These are phyloP conservation scores for Hyaloscypha finlandica DNA, from an alignment of 495 filamentous ascomycete genomes.

Conservation along the genomic window DNA sequence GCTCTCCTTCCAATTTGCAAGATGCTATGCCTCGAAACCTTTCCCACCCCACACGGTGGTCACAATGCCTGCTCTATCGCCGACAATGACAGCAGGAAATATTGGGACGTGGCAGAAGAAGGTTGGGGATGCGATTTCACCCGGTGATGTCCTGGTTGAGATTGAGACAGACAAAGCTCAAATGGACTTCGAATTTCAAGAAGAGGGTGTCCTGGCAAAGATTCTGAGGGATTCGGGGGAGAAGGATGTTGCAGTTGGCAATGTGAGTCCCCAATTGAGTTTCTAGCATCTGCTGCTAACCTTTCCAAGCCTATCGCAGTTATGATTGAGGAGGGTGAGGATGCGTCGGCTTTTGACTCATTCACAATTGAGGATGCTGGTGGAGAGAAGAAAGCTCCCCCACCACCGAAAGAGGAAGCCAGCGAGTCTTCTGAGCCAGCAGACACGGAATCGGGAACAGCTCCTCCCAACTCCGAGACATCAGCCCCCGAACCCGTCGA, in stretches of 20 bases:
- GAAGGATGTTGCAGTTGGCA: slow-evolving; percentile 94
- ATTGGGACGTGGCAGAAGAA: slow-evolving; percentile 99
- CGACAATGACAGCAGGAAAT: slow-evolving; percentile 95
- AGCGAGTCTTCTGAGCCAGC: slow-evolving; percentile 59
- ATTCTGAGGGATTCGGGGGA: slow-evolving; percentile 89
- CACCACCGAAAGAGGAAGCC: slow-evolving; percentile 66
- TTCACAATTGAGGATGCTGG: slow-evolving; percentile 92
- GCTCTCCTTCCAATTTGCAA: slow-evolving; percentile 48
- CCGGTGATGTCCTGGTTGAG: slow-evolving; percentile 98
- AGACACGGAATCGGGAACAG: slow-evolving; percentile 52
- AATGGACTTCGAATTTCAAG: slow-evolving; percentile 99
- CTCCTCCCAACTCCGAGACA: slow-evolving; percentile 59
- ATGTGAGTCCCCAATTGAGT: slow-evolving; percentile 62
- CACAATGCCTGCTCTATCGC: slow-evolving; percentile 97
- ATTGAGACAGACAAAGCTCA: slow-evolving; percentile 99
- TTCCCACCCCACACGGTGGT: slow-evolving; percentile 94
- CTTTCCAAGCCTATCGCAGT: slow-evolving; percentile 84
- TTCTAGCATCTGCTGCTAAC: slow-evolving; percentile 13
- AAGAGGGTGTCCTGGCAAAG: slow-evolving; percentile 95
- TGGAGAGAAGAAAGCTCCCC: slow-evolving; percentile 67
- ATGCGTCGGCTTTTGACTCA: slow-evolving; percentile 81
- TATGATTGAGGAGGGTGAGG: slow-evolving; percentile 85
- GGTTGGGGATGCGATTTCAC: slow-evolving; percentile 80
- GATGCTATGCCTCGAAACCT: slow-evolving; percentile 56
- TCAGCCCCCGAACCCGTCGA: slow-evolving; percentile 63